Evolutionary conservation across 2,329 filamentous ascomycete species (phyloP), one percentile per base, ranked within the genome.

Genomic region (Pseudovirgaria hyperparasitica): DNA sequence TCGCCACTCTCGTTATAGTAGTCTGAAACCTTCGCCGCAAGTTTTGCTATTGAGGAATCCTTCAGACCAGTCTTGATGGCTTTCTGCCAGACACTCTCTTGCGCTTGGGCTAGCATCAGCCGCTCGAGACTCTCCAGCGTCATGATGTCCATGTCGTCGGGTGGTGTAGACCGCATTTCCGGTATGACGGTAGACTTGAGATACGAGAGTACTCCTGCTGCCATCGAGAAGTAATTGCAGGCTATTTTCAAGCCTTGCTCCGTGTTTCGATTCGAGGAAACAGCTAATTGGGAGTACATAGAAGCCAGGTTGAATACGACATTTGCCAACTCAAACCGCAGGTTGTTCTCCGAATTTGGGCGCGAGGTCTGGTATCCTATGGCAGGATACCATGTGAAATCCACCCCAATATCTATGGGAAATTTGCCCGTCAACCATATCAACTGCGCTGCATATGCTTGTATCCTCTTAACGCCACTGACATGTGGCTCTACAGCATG

Each of bases 71-170:
- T 87, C 61, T 92, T 86, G 32, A 92, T 86, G 1, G 90, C 87
- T 51, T 93, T 96, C 41, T 90, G 80, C 90, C 90, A 98, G 55
- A 90, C 96, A 50, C 86, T 96, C 57, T 98, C 90, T 48, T 98
- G 90, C 16, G 80, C 86, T 50, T 98, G 85, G 1, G 86, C 87
- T 7, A 98, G 67, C 50, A 92, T 73, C 16, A 98, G 65, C 50
- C 87, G 72, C 40, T 81, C 72, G 23, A 96, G 58, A 27, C 82
- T 82, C 42, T 87, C 80, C 25, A 98, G 63, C 0, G 86, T 94
- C 45, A 81, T 70, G 26, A 73, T 68, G 43, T 98, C 90, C 85
- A 98, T 92, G 48, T 98, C 90, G 48, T 96, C 90, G 2, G 90
- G 86, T 0, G 86, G 82, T 9, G 78, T 72, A 2, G 80, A 70